Evolutionary conservation across 345 rosid genomes (phyloP), one percentile per base, ranked within the genome.

Genomic region (Physaria fendleri): DNA sequence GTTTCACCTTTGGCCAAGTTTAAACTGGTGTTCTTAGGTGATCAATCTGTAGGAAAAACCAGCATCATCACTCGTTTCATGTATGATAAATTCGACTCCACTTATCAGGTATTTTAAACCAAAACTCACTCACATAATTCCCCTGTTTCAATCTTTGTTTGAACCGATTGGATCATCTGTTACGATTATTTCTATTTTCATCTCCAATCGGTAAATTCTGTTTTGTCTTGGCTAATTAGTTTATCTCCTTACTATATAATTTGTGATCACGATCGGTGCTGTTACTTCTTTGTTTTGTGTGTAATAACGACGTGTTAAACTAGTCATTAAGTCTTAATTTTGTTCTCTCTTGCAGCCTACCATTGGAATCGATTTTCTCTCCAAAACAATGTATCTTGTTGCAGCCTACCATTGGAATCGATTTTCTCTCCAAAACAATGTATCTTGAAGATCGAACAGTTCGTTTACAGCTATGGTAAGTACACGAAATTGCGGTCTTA

Each of bases 381-480:
- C 35, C n/a, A n/a, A n/a, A n/a, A n/a, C n/a, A n/a, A n/a, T 33
- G 5, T 33, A 5, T 48, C 7, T 46, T 4, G 24, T 22, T 67
- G 13, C 81, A 85, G 97, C 95, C 97, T 35, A 90, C 97, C 8
- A 90, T 90, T 43, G 97, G 95, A 29, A 90, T 90, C 55, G 97
- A 90, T 75, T 90, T 87, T 69, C 72, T 90, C 60, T 90, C 95
- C 1, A 90, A 90, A 75, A 90, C 97, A 16, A 87, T 90, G 93
- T 87, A 90, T 56, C 97, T 90, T 58, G 97, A 86, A 77, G 97
- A 90, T 74, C 81, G 92, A 25, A 90, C 97, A 12, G 86, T 90
- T 66, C 88, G 97, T 15, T 69, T 90, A 81, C 97, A 90, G 74
- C 90, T 90, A 13, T 90, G 97, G 97, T 86, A 47, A 45, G 68